These are phyloP conservation scores for Malassezia restricta DNA, from an alignment of 1,284 basidiomycete species.

Conservation along the genomic window DNA sequence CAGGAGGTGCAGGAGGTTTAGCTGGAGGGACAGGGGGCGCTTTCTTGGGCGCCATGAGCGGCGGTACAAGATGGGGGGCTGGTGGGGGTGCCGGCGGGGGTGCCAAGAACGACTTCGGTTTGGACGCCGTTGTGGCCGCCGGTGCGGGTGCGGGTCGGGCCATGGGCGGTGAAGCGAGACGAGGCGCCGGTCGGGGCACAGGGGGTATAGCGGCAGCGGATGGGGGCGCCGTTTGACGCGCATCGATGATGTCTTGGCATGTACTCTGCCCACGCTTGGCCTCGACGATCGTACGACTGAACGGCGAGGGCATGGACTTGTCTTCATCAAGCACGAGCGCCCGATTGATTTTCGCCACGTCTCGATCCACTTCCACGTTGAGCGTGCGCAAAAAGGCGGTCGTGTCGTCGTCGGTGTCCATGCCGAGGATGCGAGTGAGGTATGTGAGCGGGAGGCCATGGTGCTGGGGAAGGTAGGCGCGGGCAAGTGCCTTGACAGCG, in stretches of 20 bases:
- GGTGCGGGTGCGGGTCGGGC: not conserved
- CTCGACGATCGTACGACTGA: conserved; percentile 57
- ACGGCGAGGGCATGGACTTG: conserved; percentile 45
- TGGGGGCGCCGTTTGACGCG: conserved; percentile 33
- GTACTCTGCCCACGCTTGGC: conserved; percentile 56
- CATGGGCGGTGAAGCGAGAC: no score
- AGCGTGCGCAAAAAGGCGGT: conserved; percentile 42
- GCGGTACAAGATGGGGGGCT: not conserved
- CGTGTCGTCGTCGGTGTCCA: conserved; percentile 27
- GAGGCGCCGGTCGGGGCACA: not conserved
- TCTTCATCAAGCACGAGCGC: conserved; percentile 52
- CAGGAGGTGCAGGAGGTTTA: no score
- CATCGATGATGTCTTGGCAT: conserved; percentile 67
- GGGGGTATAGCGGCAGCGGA: not conserved
- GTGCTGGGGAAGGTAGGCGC: conserved; percentile 48
- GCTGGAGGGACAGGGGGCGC: not conserved
- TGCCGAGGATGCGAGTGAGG: conserved; percentile 19
- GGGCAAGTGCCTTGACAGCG: conserved; percentile 50
- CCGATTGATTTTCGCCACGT: conserved; percentile 19
- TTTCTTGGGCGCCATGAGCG: not conserved
- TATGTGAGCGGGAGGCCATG: conserved; percentile 25
- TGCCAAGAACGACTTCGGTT: not conserved
- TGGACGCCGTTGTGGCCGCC: not conserved
- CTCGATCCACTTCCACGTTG: conserved; percentile 37
- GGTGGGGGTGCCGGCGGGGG: not conserved